Conservation (phyloP, 306 rosid species). For the Echinosophora koreensis region DNA sequence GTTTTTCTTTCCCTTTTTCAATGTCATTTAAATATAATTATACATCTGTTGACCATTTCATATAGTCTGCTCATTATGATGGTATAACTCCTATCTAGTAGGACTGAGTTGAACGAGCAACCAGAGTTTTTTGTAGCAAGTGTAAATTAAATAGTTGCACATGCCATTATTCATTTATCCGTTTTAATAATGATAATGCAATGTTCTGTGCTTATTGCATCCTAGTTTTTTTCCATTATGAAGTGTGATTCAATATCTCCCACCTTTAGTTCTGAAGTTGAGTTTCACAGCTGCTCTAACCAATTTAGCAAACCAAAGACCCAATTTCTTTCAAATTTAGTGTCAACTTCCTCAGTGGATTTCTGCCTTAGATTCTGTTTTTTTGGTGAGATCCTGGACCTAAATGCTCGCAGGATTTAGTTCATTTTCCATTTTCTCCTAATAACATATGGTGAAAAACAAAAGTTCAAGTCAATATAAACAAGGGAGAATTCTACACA, state of each 20-base stretch:
- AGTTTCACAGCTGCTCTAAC: constrained; percentile 20
- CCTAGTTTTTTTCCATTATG: background rate
- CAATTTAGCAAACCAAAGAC: constrained; percentile 9
- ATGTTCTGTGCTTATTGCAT: background rate
- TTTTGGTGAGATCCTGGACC: background rate
- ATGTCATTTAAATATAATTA: background rate
- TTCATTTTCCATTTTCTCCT: constrained; percentile 23
- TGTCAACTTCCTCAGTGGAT: constrained; percentile 14
- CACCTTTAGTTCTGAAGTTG: constrained; percentile 23
- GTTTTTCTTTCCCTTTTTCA: background rate
- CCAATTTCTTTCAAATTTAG: background rate
- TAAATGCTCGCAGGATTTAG: background rate
- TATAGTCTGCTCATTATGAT: constrained; percentile 18
- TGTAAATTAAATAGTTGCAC: constrained; percentile 12
- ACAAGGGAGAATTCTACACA: background rate
- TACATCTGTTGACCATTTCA: background rate
- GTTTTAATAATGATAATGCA: background rate
- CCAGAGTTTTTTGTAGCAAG: constrained; percentile 21
- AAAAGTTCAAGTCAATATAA: background rate
- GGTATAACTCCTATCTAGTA: constrained; percentile 22
- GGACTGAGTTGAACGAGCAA: constrained; percentile 30
- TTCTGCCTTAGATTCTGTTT: constrained; percentile 5
- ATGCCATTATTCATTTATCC: background rate
- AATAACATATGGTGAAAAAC: constrained; percentile 2
- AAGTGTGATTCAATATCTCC: constrained; percentile 10